Conservation (phyloP, 306 rosid species). For the Cucumis melo region DNA sequence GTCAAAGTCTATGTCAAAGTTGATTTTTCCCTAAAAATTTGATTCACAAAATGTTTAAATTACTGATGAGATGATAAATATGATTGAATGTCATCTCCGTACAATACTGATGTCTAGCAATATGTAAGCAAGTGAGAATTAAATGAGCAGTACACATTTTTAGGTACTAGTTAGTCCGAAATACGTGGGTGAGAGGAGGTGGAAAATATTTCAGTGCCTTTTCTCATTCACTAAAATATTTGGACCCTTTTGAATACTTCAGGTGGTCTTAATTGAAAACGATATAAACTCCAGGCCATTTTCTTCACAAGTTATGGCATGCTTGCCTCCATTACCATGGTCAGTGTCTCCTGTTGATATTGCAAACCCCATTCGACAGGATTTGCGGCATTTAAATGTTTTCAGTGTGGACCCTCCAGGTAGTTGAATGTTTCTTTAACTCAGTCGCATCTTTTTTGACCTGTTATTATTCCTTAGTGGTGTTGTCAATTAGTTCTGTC, state of each 20-base stretch:
- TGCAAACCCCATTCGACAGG: slow-evolving; percentile 68
- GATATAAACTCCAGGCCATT: slow-evolving; percentile 90
- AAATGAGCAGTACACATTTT: not conserved
- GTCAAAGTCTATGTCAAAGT: too few relatives aligned
- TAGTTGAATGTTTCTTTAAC: slow-evolving; percentile 10
- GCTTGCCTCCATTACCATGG: slow-evolving; percentile 99
- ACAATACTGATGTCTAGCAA: not conserved
- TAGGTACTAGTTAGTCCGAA: not conserved
- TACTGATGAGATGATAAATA: too few relatives aligned
- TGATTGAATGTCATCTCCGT: not conserved
- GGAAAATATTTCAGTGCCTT: not conserved
- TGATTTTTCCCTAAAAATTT: too few relatives aligned
- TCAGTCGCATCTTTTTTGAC: not conserved
- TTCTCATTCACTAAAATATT: not conserved
- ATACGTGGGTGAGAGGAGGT: not conserved
- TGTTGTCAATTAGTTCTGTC: slow-evolving; percentile 4
- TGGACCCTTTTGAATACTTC: slow-evolving; percentile 15
- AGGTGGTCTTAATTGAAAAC: slow-evolving; percentile 98
- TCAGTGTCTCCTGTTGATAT: slow-evolving; percentile 69
- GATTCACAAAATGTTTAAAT: too few relatives aligned
- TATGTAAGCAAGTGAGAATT: not conserved
- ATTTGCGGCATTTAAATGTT: slow-evolving; percentile 50
- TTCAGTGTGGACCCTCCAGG: slow-evolving; percentile 99
- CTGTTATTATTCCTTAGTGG: not conserved
- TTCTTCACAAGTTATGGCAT: slow-evolving; percentile 82